These are phyloP conservation scores for Xylaria cubensis DNA, from an alignment of 495 filamentous ascomycete species.

Conservation along the genomic window DNA sequence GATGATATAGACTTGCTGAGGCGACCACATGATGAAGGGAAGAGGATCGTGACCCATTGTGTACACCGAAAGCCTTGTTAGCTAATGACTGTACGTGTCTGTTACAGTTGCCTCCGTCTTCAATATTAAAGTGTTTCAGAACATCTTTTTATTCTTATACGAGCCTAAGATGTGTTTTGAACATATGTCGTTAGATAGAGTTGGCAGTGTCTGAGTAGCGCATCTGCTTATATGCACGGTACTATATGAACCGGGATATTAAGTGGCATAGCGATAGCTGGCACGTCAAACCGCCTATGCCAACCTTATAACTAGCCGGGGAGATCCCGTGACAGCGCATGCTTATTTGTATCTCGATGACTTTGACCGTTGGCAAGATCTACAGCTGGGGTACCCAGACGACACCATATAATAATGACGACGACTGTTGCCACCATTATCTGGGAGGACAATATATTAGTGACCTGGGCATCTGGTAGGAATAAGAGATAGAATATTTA, in stretches of 20 bases:
- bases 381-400: background rate
- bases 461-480: too few relatives aligned
- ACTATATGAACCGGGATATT: background rate
- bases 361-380: background rate
- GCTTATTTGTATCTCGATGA: background rate
- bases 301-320: background rate
- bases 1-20: background rate
- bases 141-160: background rate
- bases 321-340: conserved; percentile 3
- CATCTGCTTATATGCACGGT: background rate
- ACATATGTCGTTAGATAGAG: background rate
- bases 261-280: background rate
- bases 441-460: background rate
- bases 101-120: background rate
- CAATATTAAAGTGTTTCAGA: background rate
- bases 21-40: background rate
- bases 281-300: background rate
- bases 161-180: background rate
- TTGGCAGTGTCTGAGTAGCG: too few relatives aligned
- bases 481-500: background rate
- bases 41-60: background rate
- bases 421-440: background rate
- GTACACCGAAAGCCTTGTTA: background rate
- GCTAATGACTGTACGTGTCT: background rate
- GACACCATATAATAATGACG: background rate